Percentiles rank a stretch among this genome's conserved stretches.
phyloP scores from a whole-genome alignment of 805 yeast genomes.

The Wickerhamiella sorbophila region DNA sequence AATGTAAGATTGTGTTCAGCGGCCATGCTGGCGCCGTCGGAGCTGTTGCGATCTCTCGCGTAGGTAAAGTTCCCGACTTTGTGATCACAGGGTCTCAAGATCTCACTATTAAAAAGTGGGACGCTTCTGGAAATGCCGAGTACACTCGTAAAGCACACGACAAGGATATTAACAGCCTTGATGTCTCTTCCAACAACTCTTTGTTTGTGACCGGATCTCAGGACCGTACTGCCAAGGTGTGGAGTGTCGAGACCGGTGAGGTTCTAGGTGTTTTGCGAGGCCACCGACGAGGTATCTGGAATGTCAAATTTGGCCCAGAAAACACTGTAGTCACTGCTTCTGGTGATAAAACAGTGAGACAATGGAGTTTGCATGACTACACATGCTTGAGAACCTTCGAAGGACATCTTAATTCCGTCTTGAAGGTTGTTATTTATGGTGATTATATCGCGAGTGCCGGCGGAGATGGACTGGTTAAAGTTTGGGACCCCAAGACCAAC shows the following conservation, averaged over 20 bases:
- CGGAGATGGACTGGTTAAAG: slow-evolving; percentile 86
- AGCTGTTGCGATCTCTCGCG: slow-evolving; percentile 60
- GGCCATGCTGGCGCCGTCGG: slow-evolving; percentile 87
- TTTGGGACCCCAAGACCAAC: slow-evolving; percentile 71
- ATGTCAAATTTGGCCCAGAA: slow-evolving; percentile 69
- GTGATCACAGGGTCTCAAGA: slow-evolving; percentile 75
- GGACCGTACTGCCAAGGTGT: slow-evolving; percentile 80
- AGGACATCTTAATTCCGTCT: slow-evolving; percentile 88
- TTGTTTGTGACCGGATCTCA: slow-evolving; percentile 86
- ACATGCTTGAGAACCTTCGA: slow-evolving; percentile 72
- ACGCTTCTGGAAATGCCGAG: slow-evolving; percentile 41
- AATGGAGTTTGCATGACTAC: slow-evolving; percentile 76
- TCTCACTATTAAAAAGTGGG: slow-evolving; percentile 77
- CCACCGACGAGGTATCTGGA: slow-evolving; percentile 93
- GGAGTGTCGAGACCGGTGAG: slow-evolving; percentile 83
- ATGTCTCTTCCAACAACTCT: slow-evolving; percentile 81
- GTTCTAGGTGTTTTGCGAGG: slow-evolving; percentile 71
- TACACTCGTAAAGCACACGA: slow-evolving; percentile 95
- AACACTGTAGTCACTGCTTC: slow-evolving; percentile 61
- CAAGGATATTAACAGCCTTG: slow-evolving; percentile 83
- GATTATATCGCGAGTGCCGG: slow-evolving; percentile 51
- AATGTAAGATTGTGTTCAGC: slow-evolving; percentile 44
- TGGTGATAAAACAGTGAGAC: slow-evolving; percentile 80
- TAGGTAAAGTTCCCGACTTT: slow-evolving; percentile 40
- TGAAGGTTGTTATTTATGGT: slow-evolving; percentile 60